These are phyloP conservation scores for Firmiana major DNA, from an alignment of 345 rosid species.

Conservation along the genomic window DNA sequence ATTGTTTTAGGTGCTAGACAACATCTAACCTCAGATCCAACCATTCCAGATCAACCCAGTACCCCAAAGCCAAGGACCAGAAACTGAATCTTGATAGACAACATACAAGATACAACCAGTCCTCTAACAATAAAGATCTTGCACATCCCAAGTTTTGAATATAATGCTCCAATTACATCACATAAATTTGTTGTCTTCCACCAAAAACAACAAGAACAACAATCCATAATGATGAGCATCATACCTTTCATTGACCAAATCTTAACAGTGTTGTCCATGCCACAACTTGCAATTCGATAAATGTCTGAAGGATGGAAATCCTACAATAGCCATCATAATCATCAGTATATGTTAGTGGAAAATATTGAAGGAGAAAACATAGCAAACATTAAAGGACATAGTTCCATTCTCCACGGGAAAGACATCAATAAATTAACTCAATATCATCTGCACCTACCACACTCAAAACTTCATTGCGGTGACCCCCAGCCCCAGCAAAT, in stretches of 20 bases:
- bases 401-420: neutral
- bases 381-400: neutral
- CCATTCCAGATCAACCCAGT: neutral
- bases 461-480: conserved; percentile 94
- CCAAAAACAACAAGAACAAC: neutral
- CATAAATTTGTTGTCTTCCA: neutral
- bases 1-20: neutral
- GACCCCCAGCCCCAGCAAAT: conserved; percentile 99
- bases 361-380: neutral
- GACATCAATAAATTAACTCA: neutral
- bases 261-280: conserved; percentile 91
- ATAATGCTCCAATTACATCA: neutral
- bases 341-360: neutral
- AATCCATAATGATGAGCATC: neutral
- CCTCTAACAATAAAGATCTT: neutral
- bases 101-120: neutral
- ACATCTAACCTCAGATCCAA: neutral
- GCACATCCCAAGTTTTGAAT: neutral
- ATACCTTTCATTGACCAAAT: conserved; percentile 99
- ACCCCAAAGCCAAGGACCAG: neutral
- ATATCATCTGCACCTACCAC: conserved; percentile 50
- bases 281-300: conserved; percentile 88
- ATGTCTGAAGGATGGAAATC: conserved; percentile 92
- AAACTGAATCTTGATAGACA: neutral
- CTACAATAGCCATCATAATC: conserved; percentile 35